Percentiles rank a stretch among this genome's conserved stretches.
Conservation (phyloP, 225 moss, liverwort and hornwort genomes). For the Lunularia cruciata region DNA sequence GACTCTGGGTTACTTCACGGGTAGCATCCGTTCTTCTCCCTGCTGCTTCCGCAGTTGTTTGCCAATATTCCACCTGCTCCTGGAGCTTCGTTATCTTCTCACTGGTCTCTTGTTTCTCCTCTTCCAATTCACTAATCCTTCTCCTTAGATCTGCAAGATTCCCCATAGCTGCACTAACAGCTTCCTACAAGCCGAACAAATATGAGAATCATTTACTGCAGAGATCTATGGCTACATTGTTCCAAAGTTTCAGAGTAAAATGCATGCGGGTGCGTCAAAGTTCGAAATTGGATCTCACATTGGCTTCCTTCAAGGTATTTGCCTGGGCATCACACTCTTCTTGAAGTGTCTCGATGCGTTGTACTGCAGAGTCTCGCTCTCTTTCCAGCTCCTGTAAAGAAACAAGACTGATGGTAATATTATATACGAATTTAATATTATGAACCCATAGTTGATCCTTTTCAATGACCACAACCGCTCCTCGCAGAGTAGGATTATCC, state of each 20-base stretch:
- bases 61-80: conserved; percentile 39
- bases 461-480: too few relatives aligned
- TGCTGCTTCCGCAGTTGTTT: conserved; percentile 32
- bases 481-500: too few relatives aligned
- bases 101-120: conserved; percentile 24
- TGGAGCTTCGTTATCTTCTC: conserved; percentile 29
- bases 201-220: neutral
- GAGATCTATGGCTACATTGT: neutral
- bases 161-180: conserved; percentile 22
- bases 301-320: conserved; percentile 27
- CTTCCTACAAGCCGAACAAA: conserved; percentile 32
- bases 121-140: conserved; percentile 33
- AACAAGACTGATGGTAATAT: too few relatives aligned
- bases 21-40: conserved; percentile 38
- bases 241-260: too few relatives aligned
- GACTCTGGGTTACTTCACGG: conserved; percentile 36
- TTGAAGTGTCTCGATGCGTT: conserved; percentile 34
- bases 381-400: conserved; percentile 37
- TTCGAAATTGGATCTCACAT: conserved; percentile 21
- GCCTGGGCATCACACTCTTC: conserved; percentile 28
- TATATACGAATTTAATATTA: too few relatives aligned
- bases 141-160: conserved; percentile 24
- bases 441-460: too few relatives aligned
- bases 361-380: conserved; percentile 39
- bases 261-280: neutral